Percentiles rank a stretch among this genome's conserved stretches.
Evolutionary conservation across 139 green algal genomes (phyloP).

Genomic region (Coelastrella sp.): DNA sequence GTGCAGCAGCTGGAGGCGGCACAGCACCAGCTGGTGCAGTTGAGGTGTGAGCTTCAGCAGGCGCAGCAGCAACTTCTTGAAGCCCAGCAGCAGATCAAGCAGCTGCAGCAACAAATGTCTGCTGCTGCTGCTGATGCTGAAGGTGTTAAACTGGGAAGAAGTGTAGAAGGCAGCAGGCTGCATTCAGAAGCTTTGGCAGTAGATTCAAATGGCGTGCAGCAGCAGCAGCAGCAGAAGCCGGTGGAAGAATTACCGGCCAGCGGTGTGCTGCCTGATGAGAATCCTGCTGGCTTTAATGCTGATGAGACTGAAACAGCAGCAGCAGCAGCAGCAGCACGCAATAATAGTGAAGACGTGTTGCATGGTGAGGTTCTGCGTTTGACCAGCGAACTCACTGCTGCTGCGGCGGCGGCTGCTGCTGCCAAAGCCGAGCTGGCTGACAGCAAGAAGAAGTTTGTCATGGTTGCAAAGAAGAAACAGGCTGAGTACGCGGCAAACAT

Average conservation of each 20-base stretch:
- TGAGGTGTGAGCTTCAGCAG: background rate
- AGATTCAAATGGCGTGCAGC: background rate
- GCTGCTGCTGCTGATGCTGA: background rate
- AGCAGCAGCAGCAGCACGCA: background rate
- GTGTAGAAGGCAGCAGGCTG: background rate
- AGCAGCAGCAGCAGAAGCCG: conserved; percentile 9
- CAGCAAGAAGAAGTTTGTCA: conserved; percentile 9
- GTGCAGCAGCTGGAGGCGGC: background rate
- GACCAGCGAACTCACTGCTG: background rate
- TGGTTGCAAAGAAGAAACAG: conserved; percentile 38
- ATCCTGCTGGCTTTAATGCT: background rate
- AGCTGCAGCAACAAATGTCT: conserved; percentile 24
- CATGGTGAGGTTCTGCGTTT: background rate
- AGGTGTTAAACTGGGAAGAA: background rate
- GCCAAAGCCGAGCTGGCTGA: conserved; percentile 23
- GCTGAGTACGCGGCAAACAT: background rate
- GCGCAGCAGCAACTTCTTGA: background rate
- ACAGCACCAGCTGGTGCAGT: background rate
- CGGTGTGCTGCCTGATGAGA: background rate
- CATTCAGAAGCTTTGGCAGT: background rate
- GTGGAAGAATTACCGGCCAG: background rate
- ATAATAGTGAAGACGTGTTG: background rate
- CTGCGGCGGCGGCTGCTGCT: conserved; percentile 5
- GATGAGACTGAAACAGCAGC: background rate
- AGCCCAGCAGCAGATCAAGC: conserved; percentile 2